These are phyloP conservation scores for Talaromyces sp. DNA, from an alignment of 2,329 filamentous ascomycete species.

Conservation along the genomic window DNA sequence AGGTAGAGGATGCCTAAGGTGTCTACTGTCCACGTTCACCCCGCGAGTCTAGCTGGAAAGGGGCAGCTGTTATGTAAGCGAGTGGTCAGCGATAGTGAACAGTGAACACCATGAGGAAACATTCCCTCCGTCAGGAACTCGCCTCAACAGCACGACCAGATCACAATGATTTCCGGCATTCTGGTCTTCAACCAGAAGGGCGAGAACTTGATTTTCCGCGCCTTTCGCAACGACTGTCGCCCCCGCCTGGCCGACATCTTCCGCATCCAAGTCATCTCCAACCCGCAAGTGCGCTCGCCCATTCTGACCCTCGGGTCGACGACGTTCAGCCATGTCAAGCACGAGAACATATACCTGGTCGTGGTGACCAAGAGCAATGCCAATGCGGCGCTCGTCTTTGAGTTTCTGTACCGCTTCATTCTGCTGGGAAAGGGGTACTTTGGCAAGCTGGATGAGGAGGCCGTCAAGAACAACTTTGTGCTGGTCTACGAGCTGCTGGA, in stretches of 20 bases:
- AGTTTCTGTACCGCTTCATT: slow-evolving; percentile 92
- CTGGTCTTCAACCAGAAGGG: slow-evolving; percentile 99
- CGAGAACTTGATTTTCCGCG: slow-evolving; percentile 98
- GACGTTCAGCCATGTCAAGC: slow-evolving; percentile 98
- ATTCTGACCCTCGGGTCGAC: slow-evolving; percentile 96
- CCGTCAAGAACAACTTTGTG: slow-evolving; percentile 99
- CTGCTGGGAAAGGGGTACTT: slow-evolving; percentile 92
- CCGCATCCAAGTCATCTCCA: slow-evolving; percentile 98
- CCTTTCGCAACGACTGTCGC: slow-evolving; percentile 97
- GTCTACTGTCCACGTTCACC: neutral
- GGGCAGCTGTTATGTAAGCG: neutral
- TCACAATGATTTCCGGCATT: slow-evolving; percentile 84
- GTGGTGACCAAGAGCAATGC: slow-evolving; percentile 98
- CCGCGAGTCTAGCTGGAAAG: neutral
- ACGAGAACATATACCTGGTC: slow-evolving; percentile 97
- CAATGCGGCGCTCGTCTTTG: slow-evolving; percentile 95
- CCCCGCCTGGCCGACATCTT: slow-evolving; percentile 97
- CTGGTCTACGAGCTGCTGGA: slow-evolving; percentile 95
- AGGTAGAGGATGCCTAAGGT: neutral
- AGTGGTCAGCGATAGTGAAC: neutral
- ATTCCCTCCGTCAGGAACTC: neutral
- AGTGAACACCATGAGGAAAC: neutral
- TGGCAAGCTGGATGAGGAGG: slow-evolving; percentile 98
- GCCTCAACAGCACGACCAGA: neutral
- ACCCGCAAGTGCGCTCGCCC: slow-evolving; percentile 92